phyloP scores from a whole-genome alignment of 352 stramenopile genomes.

The Globisporangium cederbergense region DNA sequence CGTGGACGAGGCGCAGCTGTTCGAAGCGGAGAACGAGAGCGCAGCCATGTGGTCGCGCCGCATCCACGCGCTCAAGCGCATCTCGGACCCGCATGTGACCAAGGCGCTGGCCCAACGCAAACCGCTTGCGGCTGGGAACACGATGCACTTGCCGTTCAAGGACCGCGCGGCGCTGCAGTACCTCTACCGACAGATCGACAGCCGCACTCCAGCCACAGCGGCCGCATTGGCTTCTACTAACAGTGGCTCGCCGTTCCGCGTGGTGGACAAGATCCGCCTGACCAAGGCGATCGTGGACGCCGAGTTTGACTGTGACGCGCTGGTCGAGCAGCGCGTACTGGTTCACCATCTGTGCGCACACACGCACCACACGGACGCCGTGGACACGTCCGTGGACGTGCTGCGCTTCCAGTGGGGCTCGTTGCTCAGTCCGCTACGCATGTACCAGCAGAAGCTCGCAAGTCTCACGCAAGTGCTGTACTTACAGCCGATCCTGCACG shows the following conservation, averaged over 20 bases:
- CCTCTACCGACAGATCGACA: slow-evolving; percentile 66
- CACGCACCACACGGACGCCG: slow-evolving; percentile 48
- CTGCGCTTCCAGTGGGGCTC: slow-evolving; percentile 51
- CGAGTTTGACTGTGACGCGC: slow-evolving; percentile 70
- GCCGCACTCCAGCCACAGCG: slow-evolving; percentile 11
- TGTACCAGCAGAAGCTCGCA: slow-evolving; percentile 19
- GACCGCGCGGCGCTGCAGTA: slow-evolving; percentile 54
- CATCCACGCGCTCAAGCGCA: slow-evolving; percentile 45
- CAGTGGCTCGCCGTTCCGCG: slow-evolving; percentile 53
- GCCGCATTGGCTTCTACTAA: slow-evolving; percentile 5
- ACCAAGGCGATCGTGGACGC: slow-evolving; percentile 67
- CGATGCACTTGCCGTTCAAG: slow-evolving; percentile 46
- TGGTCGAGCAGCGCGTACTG: slow-evolving; percentile 47
- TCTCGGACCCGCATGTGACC: slow-evolving; percentile 27
- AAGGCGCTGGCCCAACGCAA: slow-evolving; percentile 14
- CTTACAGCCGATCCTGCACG: slow-evolving; percentile 43
- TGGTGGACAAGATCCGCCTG: slow-evolving; percentile 74
- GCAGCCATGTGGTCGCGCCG: slow-evolving; percentile 63
- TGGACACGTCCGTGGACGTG: slow-evolving; percentile 67
- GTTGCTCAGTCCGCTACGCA: slow-evolving; percentile 26
- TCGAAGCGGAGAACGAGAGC: slow-evolving; percentile 43
- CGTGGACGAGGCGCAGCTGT: slow-evolving; percentile 59
- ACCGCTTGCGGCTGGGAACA: neutral
- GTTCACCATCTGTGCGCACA: slow-evolving; percentile 55
- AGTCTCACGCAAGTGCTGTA: slow-evolving; percentile 22